Evolutionary conservation across 2,329 filamentous ascomycete species (phyloP).

Genomic region (Fusarium neocosmosporiellum): DNA sequence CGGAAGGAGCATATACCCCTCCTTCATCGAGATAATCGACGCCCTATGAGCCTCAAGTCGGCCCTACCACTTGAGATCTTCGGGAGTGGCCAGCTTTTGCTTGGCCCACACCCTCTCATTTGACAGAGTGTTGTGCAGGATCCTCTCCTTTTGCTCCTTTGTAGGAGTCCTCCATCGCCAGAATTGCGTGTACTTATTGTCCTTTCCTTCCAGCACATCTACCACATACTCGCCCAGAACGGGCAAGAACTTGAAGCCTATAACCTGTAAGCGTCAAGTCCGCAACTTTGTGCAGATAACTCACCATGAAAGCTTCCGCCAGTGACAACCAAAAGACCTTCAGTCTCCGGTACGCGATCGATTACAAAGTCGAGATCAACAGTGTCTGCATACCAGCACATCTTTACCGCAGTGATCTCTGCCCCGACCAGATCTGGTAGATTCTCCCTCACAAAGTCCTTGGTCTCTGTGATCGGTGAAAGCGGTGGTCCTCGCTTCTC

Average conservation of each 20-base stretch:
- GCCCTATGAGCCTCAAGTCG: neutral
- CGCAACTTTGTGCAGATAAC: neutral
- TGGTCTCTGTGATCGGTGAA: neutral
- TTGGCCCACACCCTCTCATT: neutral
- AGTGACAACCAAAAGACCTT: neutral
- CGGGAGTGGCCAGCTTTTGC: neutral
- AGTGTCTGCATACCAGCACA: neutral
- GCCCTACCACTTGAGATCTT: neutral
- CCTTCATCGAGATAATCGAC: too few species aligned
- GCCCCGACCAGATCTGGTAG: constrained; percentile 8
- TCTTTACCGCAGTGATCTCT: constrained; percentile 2
- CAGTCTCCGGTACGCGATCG: neutral
- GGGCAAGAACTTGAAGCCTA: neutral
- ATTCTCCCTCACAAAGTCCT: neutral
- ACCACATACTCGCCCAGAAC: neutral
- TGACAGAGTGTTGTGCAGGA: neutral
- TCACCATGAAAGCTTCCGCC: constrained; percentile 11
- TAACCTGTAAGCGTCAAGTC: neutral
- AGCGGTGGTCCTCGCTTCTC: neutral
- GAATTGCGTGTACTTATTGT: constrained; percentile 1
- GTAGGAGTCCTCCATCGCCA: neutral
- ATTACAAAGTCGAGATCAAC: constrained; percentile 9
- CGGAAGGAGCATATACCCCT: neutral
- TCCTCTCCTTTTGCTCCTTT: neutral
- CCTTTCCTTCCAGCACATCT: constrained; percentile 6